Conservation (phyloP, 352 stramenopile genomes). For the Phytophthora litchii region DNA sequence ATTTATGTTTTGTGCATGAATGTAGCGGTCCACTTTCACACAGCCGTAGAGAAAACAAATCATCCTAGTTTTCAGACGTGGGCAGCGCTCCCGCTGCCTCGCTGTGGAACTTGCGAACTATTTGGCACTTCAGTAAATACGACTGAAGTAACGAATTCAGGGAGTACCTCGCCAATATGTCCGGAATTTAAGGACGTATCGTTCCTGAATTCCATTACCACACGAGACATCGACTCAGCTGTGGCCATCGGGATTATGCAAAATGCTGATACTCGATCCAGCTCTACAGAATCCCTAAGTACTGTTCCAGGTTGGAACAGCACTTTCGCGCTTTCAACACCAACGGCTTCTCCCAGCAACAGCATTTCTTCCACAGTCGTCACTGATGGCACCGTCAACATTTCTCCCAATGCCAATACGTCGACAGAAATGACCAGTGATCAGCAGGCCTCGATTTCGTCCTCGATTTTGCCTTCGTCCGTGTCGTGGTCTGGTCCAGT, state of each 20-base stretch:
- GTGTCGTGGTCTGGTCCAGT: constrained; percentile 29
- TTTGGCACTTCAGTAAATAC: constrained; percentile 35
- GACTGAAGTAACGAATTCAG: not conserved
- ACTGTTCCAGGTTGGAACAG: not conserved
- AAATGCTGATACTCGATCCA: constrained; percentile 2
- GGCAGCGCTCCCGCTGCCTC: constrained; percentile 48
- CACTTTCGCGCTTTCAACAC: not conserved
- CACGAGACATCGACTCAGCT: constrained; percentile 3
- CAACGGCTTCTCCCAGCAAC: not conserved
- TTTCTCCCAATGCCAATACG: constrained; percentile 5
- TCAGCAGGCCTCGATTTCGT: constrained; percentile 12
- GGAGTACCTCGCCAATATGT: constrained; percentile 26
- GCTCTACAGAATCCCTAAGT: not conserved
- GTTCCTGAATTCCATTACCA: constrained; percentile 21
- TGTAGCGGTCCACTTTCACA: constrained; percentile 31
- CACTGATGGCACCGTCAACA: not conserved
- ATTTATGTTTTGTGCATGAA: constrained; percentile 3
- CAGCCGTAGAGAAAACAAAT: constrained; percentile 9
- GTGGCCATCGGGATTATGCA: constrained; percentile 4
- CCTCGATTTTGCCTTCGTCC: constrained; percentile 24
- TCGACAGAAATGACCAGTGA: constrained; percentile 8
- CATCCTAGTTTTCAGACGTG: constrained; percentile 42
- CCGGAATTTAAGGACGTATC: constrained; percentile 40
- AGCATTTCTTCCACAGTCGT: not conserved
- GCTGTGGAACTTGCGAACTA: constrained; percentile 52